A percentile compares a stretch with the other conserved stretches of the same genome.
phyloP scores from a whole-genome alignment of 495 filamentous ascomycete genomes.

The Penicillium waksmanii region DNA sequence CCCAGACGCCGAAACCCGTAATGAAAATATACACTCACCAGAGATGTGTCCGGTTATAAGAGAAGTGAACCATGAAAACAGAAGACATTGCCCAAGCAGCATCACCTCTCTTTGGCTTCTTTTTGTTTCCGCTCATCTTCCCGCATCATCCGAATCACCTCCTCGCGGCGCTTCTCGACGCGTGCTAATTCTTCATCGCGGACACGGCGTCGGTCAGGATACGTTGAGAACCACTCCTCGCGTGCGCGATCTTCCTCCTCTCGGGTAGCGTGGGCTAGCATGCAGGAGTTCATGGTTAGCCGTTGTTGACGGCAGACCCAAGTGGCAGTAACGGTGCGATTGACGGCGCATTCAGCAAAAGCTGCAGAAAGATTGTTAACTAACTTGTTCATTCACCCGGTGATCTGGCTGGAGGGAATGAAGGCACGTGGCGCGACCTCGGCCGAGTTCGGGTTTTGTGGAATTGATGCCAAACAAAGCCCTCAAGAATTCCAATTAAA shows the following conservation, averaged over 20 bases:
- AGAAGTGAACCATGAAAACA: not conserved
- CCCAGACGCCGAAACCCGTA: slow-evolving; percentile 27
- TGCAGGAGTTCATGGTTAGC: slow-evolving; percentile 89
- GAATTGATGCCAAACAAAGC: not conserved
- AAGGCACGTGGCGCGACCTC: slow-evolving; percentile 2
- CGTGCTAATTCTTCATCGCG: slow-evolving; percentile 60
- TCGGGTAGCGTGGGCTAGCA: slow-evolving; percentile 81
- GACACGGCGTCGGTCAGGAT: slow-evolving; percentile 65
- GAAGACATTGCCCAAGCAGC: not conserved
- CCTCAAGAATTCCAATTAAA: not conserved
- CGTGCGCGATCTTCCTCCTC: slow-evolving; percentile 85
- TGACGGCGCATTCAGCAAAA: slow-evolving; percentile 86
- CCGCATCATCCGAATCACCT: slow-evolving; percentile 58
- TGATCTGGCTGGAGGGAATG: not conserved
- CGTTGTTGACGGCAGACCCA: slow-evolving; percentile 82
- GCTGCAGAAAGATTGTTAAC: slow-evolving; percentile 50
- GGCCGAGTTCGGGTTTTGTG: slow-evolving; percentile 2
- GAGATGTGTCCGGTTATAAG: not conserved
- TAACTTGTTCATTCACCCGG: not conserved
- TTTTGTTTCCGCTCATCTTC: slow-evolving; percentile 49
- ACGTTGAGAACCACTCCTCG: slow-evolving; percentile 87
- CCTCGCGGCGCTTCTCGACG: slow-evolving; percentile 49
- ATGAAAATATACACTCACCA: slow-evolving; percentile 27
- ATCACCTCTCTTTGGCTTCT: slow-evolving; percentile 28
- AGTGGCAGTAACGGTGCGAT: slow-evolving; percentile 80